Evolutionary conservation across 768 basidiomycete species (phyloP).

Genomic region (Favolaschia claudopus): DNA sequence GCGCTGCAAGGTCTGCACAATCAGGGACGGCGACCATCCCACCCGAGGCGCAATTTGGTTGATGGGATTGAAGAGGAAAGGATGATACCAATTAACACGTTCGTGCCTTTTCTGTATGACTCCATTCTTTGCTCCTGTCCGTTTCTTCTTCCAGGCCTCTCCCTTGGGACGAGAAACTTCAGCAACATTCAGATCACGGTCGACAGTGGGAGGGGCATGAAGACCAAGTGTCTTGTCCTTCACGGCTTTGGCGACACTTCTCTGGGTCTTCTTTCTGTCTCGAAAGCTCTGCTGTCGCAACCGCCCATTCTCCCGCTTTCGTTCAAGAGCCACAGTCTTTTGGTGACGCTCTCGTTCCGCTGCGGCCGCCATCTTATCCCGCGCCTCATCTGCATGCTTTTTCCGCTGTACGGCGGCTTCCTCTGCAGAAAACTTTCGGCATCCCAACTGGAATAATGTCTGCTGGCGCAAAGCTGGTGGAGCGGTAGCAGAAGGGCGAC

Average conservation of each 20-base stretch:
- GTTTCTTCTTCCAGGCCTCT: neutral
- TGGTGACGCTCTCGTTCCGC: neutral
- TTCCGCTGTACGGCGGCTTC: neutral
- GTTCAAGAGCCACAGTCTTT: neutral
- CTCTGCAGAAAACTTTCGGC: neutral
- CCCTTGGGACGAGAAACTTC: neutral
- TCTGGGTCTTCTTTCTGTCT: neutral
- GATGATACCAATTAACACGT: conserved; percentile 30
- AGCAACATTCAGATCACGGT: neutral
- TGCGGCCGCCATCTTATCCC: neutral
- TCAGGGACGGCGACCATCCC: neutral
- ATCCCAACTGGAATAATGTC: neutral
- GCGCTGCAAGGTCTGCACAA: neutral
- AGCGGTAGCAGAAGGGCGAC: neutral
- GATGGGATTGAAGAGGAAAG: conserved; percentile 25
- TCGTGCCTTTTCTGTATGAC: conserved; percentile 1
- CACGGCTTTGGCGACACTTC: neutral
- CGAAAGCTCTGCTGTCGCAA: neutral
- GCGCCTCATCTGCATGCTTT: neutral
- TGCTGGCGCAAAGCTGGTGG: neutral
- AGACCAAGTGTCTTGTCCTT: neutral
- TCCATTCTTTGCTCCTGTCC: conserved; percentile 18
- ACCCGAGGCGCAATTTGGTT: neutral
- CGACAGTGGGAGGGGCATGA: neutral
- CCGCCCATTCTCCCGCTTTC: neutral